Percentiles rank a stretch among this genome's conserved stretches.
Evolutionary conservation across 257 asterid species (phyloP).

Genomic region (Fraxinus quadrangulata): DNA sequence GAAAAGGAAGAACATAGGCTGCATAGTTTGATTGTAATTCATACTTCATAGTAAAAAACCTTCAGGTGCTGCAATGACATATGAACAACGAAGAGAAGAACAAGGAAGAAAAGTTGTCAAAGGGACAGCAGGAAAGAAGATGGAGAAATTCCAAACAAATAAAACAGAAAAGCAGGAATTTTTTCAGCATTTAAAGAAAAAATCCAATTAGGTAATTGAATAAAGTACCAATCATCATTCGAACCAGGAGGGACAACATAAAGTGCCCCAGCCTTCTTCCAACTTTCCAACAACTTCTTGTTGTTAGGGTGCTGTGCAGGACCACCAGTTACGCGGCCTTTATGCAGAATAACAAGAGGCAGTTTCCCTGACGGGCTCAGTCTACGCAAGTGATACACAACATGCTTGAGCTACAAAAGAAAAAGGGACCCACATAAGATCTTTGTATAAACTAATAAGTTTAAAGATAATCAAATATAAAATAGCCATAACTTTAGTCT

Average conservation of each 20-base stretch:
- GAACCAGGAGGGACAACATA: conserved; percentile 86
- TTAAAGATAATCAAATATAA: conserved; percentile 1
- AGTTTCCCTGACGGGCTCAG: conserved; percentile 69
- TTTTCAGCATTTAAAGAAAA: not conserved
- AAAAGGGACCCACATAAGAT: conserved; percentile 19
- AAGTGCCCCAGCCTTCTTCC: conserved; percentile 82
- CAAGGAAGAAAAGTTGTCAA: not conserved
- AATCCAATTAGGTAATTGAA: not conserved
- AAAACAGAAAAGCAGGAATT: not conserved
- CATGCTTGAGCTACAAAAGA: conserved; percentile 54
- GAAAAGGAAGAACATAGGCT: not conserved
- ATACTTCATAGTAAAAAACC: conserved; percentile 11
- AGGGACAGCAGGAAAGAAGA: not conserved
- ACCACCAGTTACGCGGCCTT: conserved; percentile 70
- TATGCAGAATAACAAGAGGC: conserved; percentile 87
- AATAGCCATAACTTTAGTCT: not conserved
- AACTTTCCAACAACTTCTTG: conserved; percentile 68
- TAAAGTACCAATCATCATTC: conserved; percentile 84
- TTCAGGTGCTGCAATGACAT: conserved; percentile 6
- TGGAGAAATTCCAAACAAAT: not conserved
- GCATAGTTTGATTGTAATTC: not conserved
- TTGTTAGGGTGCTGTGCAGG: conserved; percentile 75
- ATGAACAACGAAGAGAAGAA: not conserved
- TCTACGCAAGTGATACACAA: conserved; percentile 55
- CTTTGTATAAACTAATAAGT: not conserved